Evolutionary conservation across 129 eudicot genomes (phyloP).

Genomic region (Arctium lappa): DNA sequence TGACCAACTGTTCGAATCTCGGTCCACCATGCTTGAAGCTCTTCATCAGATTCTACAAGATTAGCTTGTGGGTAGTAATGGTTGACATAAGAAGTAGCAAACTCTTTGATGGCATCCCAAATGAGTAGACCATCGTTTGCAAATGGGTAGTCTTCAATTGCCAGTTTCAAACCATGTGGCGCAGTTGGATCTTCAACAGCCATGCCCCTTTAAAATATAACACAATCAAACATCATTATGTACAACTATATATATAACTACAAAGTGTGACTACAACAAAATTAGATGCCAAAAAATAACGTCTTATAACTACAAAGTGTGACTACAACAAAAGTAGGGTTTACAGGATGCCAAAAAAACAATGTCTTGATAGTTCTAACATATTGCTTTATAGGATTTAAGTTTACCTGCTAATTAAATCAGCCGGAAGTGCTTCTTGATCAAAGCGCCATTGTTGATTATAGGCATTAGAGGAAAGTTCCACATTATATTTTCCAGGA

Average conservation of each 20-base stretch:
- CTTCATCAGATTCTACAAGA: not conserved
- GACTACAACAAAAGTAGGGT: too few species aligned
- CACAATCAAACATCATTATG: too few species aligned
- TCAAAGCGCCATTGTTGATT: conserved; percentile 18
- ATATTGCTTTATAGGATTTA: too few species aligned
- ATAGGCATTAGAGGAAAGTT: conserved; percentile 20
- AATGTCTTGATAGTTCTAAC: too few species aligned
- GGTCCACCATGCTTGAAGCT: too few species aligned
- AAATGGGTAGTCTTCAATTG: conserved; percentile 77
- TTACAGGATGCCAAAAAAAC: too few species aligned
- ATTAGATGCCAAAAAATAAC: too few species aligned
- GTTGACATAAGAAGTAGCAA: conserved; percentile 58
- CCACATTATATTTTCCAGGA: conserved; percentile 12
- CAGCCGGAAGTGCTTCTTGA: conserved; percentile 16
- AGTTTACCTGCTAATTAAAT: conserved; percentile 20
- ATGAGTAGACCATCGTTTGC: conserved; percentile 66
- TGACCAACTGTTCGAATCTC: conserved; percentile 26
- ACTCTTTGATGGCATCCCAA: conserved; percentile 38
- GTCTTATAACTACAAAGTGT: too few species aligned
- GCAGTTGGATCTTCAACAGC: conserved; percentile 66
- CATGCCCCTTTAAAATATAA: conserved; percentile 43
- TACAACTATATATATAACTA: too few species aligned
- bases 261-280: too few species aligned
- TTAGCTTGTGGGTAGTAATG: conserved; percentile 27
- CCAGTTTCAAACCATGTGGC: conserved; percentile 61